Base-by-base conservation (phyloP, 768 basidiomycete species). In the Cyclocybe aegerita region DNA sequence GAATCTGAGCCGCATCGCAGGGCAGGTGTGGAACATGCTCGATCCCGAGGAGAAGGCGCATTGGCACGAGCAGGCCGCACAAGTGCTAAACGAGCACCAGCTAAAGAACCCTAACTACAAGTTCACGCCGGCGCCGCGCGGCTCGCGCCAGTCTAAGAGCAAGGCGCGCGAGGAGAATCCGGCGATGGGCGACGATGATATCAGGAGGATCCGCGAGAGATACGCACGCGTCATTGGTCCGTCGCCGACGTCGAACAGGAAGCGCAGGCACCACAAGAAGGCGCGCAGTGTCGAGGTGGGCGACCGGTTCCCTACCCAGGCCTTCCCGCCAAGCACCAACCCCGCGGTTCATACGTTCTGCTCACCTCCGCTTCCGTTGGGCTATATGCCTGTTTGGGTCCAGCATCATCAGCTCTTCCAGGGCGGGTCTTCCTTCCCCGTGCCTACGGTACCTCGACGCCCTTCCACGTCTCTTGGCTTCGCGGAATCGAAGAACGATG, bases 1-100 rank as follows among this genome's bases (percentile, higher is more conserved):
- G 63, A 77, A 82, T 48, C 79, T 93, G 50, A 86, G 84, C 50
- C 77, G 82, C 48, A 77, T 90, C 45, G 86, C 83, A 2, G 90
- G 85, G 4, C 64, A 80, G 32, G 74, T 77, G 55, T 94, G 91
- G 91, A 79, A 79, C 42, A 63, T 77, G 46, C 67, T 90, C 31
- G 58, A 69, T 8, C 62, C 65, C 0, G 73, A 70, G 16, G 76
- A 81, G 58, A 79, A 76, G 46, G 67, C 62, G 4, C 68, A 64
- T 14, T 88, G 78, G 74, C 66, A 68, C 47, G 61, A 59, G 11
- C 59, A 70, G 59, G 86, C 86, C 2, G 73, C 70, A 11, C 61
- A 74, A 45, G 79, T 68, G 23, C 75, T 80, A 50, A 58, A 56
- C 4, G 66, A 71, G 43, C 85, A 88, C 55, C 74, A 73, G 29